Conservation (phyloP, 2,329 filamentous ascomycete genomes). For the Hypoxylon sp. region DNA sequence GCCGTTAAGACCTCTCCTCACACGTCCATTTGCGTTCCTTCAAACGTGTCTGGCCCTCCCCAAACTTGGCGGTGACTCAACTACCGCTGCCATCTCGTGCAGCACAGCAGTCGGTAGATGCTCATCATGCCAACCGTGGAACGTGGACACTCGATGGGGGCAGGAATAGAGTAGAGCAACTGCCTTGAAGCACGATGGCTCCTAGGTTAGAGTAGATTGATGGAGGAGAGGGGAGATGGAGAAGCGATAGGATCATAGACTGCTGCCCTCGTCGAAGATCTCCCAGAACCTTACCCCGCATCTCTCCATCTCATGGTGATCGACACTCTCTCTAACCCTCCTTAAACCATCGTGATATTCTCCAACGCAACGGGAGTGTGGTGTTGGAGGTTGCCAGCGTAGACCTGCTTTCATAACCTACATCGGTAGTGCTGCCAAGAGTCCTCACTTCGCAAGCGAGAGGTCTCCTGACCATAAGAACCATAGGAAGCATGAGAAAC, state of each 20-base stretch:
- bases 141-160: conserved; percentile 13
- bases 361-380: conserved; percentile 35
- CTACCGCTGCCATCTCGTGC: conserved; percentile 39
- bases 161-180: conserved; percentile 22
- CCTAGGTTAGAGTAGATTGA: conserved; percentile 11
- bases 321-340: conserved; percentile 21
- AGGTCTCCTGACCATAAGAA: conserved; percentile 27
- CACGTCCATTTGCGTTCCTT: conserved; percentile 13
- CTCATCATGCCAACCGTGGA: conserved; percentile 30
- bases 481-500: conserved; percentile 6
- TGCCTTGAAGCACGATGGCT: conserved; percentile 17
- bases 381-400: conserved; percentile 23
- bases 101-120: conserved; percentile 43
- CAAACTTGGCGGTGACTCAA: conserved; percentile 36
- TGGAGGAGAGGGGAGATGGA: conserved; percentile 13
- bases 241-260: conserved; percentile 34
- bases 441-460: conserved; percentile 29
- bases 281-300: conserved; percentile 43
- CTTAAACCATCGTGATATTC: conserved; percentile 36
- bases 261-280: conserved; percentile 36
- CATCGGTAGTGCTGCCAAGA: conserved; percentile 29
- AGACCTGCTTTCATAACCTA: conserved; percentile 30
- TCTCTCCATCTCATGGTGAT: conserved; percentile 37
- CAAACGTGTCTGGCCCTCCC: conserved; percentile 9
- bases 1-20: conserved; percentile 11